Base-by-base conservation (phyloP, 23 red algal species). In the Pyropia yezoensis region DNA sequence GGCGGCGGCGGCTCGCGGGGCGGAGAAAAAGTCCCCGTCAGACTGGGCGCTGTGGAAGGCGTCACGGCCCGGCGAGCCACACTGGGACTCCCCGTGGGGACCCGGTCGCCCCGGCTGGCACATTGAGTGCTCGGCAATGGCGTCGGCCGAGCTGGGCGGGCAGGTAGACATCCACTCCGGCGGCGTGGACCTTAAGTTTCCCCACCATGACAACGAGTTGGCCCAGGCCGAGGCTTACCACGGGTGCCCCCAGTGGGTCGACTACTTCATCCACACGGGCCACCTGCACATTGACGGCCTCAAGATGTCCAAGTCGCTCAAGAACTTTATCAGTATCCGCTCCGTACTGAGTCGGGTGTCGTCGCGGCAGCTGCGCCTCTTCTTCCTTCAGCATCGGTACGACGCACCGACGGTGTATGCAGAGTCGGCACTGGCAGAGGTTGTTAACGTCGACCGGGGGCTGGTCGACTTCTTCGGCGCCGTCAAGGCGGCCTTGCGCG, bases 241-340 rank as follows among this genome's bases (percentile, higher is more conserved):
- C 50, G 47, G 83, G 61, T 77, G 54, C 14, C 72, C 80, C 54
- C 67, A 82, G 22, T 97, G 93, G 93, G 85, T 77, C 52, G 75
- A 83, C 65, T 90, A 86, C 54, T 97, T 90, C 50, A 53, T 97
- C 17, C 93, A 97, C 61, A 74, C 85, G 26, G 93, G 93, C 5
- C 93, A 97, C 73, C 60, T 97, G 52, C 85, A 97, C 52, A 97
- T 97, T 64, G 93, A 97, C 17, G 93, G 93, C 7, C 74, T 90
- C n/a, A 97, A 97, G 50, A 97, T 97, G 93, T 88, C 82, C 74
- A 97, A 97, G 62, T 97, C 93, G 59, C 74, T 97, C 25, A 97
- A 97, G 47, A 97, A 97, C 67, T 97, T 97, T 58, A 97, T 90
- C 49, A 90, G 85, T 45, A 97, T 97, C 67, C 65, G 78, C 17